phyloP scores from a whole-genome alignment of 179 eudicot genomes.

The Camellia oleifera region DNA sequence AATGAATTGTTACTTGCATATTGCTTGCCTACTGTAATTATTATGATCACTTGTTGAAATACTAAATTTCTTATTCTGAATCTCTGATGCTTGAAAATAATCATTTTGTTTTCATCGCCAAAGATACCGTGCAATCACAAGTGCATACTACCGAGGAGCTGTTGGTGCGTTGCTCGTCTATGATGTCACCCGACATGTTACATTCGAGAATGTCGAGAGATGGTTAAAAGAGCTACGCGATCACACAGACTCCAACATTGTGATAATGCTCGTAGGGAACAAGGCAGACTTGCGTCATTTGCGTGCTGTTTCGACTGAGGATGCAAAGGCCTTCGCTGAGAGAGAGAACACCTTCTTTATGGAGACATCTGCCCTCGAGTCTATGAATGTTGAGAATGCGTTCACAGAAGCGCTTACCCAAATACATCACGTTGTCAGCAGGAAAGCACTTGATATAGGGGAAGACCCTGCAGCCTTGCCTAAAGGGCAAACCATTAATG shows the following conservation, averaged over 20 bases:
- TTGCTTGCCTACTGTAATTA: background rate
- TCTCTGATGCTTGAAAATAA: background rate
- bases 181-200: slow-evolving; percentile 38
- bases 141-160: slow-evolving; percentile 48
- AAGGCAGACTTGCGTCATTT: slow-evolving; percentile 42
- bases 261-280: slow-evolving; percentile 44
- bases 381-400: slow-evolving; percentile 33
- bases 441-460: slow-evolving; percentile 34
- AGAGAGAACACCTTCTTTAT: slow-evolving; percentile 35
- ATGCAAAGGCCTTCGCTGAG: slow-evolving; percentile 33
- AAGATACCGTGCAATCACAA: slow-evolving; percentile 49
- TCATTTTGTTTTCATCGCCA: background rate
- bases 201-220: slow-evolving; percentile 45
- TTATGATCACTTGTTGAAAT: background rate
- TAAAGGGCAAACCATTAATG: slow-evolving; percentile 33
- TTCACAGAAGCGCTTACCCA: slow-evolving; percentile 39
- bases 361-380: slow-evolving; percentile 47
- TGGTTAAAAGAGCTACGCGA: slow-evolving; percentile 44
- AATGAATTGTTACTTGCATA: background rate
- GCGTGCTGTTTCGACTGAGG: slow-evolving; percentile 39
- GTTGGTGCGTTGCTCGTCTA: slow-evolving; percentile 44
- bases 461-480: slow-evolving; percentile 32
- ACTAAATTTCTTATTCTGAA: background rate
- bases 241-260: slow-evolving; percentile 42
- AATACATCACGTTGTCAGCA: slow-evolving; percentile 34